phyloP scores from a whole-genome alignment of 1,284 basidiomycete genomes.

The Ceratobasidium sp. region DNA sequence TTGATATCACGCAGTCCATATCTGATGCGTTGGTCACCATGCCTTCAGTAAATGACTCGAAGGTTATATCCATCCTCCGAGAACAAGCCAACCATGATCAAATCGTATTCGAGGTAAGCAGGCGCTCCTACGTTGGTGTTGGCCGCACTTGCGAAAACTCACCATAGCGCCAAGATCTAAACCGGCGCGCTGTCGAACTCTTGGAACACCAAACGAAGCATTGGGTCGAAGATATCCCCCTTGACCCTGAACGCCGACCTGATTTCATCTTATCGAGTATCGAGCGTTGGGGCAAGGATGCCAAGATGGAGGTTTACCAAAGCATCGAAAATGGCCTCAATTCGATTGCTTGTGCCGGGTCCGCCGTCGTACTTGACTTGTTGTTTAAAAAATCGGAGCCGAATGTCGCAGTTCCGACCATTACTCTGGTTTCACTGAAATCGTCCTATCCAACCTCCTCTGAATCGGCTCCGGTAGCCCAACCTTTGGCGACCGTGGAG shows the following conservation, averaged over 20 bases:
- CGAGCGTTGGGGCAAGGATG: slow-evolving; percentile 48
- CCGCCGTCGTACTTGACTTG: slow-evolving; percentile 77
- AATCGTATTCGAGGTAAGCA: slow-evolving; percentile 21
- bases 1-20: slow-evolving; percentile 15
- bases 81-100: slow-evolving; percentile 35
- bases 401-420: slow-evolving; percentile 44
- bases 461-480: slow-evolving; percentile 50
- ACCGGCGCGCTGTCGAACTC: slow-evolving; percentile 6
- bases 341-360: slow-evolving; percentile 71
- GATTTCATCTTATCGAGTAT: slow-evolving; percentile 66
- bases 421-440: slow-evolving; percentile 64
- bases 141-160: background rate
- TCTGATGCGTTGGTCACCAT: slow-evolving; percentile 15
- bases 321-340: slow-evolving; percentile 45
- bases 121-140: background rate
- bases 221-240: slow-evolving; percentile 64
- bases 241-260: slow-evolving; percentile 55
- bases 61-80: slow-evolving; percentile 14
- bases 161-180: slow-evolving; percentile 29
- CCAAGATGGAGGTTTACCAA: slow-evolving; percentile 40
- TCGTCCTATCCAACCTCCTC: slow-evolving; percentile 73
- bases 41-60: slow-evolving; percentile 9
- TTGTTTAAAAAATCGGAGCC: slow-evolving; percentile 51
- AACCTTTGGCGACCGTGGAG: slow-evolving; percentile 48
- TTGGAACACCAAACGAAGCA: background rate